phyloP scores from a whole-genome alignment of 306 rosid genomes.

The Sesbania bispinosa region DNA sequence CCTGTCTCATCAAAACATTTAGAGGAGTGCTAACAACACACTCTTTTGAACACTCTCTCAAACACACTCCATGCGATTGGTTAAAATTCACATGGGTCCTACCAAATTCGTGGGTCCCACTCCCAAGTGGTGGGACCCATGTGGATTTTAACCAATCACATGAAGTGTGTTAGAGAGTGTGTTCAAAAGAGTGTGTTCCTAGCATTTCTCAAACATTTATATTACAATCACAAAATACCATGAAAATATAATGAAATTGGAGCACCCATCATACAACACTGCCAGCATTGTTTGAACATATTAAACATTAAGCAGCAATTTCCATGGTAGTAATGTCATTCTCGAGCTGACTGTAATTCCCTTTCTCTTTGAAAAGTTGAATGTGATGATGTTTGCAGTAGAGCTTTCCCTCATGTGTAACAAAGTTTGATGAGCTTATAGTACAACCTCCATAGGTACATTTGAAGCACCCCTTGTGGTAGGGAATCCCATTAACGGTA shows the following conservation, averaged over 20 bases:
- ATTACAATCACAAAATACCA: not conserved
- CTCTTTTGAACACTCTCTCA: too few relatives aligned
- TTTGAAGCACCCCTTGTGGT: constrained; percentile 75
- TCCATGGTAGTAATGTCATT: constrained; percentile 29
- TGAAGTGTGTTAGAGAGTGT: too few relatives aligned
- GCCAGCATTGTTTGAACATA: not conserved
- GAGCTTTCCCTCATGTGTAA: constrained; percentile 72
- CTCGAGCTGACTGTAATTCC: constrained; percentile 77
- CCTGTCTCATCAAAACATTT: not conserved
- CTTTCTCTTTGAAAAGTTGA: constrained; percentile 79
- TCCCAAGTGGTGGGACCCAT: too few relatives aligned
- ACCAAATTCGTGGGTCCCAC: too few relatives aligned
- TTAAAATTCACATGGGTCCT: too few relatives aligned
- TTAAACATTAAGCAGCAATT: constrained; percentile 19
- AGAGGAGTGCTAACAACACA: too few relatives aligned
- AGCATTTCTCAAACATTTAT: not conserved
- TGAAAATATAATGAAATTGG: not conserved
- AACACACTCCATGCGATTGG: too few relatives aligned
- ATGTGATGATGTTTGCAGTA: constrained; percentile 87
- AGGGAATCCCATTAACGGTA: constrained; percentile 50
- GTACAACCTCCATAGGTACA: constrained; percentile 79
- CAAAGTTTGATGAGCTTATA: constrained; percentile 59
- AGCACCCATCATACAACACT: not conserved
- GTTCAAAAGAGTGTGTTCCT: too few relatives aligned
- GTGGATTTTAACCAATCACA: too few relatives aligned